Evolutionary conservation across 441 rosid genomes (phyloP), one percentile per base, ranked within the genome.

Genomic region (Erodium trifolium): DNA sequence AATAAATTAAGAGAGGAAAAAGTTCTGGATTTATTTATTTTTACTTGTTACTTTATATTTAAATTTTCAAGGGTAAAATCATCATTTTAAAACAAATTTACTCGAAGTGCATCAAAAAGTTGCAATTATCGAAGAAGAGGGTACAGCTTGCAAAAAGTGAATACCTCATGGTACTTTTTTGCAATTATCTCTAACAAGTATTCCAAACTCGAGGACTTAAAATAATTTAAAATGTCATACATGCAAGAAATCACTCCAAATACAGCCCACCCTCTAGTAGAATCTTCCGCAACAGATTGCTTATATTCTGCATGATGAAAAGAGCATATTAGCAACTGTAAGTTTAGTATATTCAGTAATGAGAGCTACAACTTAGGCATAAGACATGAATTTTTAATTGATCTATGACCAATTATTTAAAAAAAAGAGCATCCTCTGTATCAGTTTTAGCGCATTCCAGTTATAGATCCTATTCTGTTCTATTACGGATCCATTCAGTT

Each of bases 171-270:
- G 34, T 31, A 31, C 34, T 31, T 31, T 31, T 31, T 31, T 31
- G 34, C 34, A 31, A 31, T 31, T 31, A 31, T 31, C 34, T 3
- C 34, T 31, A 16, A 55, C 63, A 55, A 55, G 17, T 55, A 55
- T 17, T 17, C 63, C 19, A 55, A 17, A 55, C 18, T 7, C 6
- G 16, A 55, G 10, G 63, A 19, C 63, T 55, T 18, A 55, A 55
- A 17, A 55, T 17, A 55, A 7, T 17, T 14, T 41, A 37, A 66
- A 76, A 69, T 49, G 10, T 16, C 85, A 27, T 87, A 93, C 99
- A 89, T 78, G 88, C 93, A 93, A 78, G 96, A 93, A 72, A 91
- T 63, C 72, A 89, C 82, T 67, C 99, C 99, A 65, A 89, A 93
- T 72, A 82, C 79, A 67, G 92, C 96, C 99, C 97, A 93, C 73